Conservation (phyloP, 148 eudicot species). For the Salicornia ramosissima region DNA sequence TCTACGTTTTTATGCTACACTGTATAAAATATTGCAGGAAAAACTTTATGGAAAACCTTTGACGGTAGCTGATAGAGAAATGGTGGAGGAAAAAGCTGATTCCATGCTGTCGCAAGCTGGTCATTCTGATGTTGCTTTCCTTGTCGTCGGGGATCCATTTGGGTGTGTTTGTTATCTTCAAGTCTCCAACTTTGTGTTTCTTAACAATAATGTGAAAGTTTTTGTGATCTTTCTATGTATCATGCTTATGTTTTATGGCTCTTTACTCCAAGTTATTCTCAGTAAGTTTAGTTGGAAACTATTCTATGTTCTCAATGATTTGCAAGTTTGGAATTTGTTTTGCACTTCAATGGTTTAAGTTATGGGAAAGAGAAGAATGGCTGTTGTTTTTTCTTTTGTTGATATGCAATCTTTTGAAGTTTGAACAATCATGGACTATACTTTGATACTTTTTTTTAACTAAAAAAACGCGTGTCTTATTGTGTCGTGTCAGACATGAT, state of each 20-base stretch:
- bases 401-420: too few species aligned
- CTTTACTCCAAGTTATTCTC: too few species aligned
- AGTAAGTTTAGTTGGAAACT: background rate
- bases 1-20: background rate
- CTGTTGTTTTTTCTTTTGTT: too few species aligned
- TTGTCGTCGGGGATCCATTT: slow-evolving; percentile 95
- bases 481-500: too few species aligned
- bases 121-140: slow-evolving; percentile 70
- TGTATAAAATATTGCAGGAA: slow-evolving; percentile 46
- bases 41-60: slow-evolving; percentile 66
- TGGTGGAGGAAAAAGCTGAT: slow-evolving; percentile 86
- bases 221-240: background rate
- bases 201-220: background rate
- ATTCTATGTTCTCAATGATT: too few species aligned
- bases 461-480: too few species aligned
- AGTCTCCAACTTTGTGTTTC: background rate
- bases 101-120: slow-evolving; percentile 62
- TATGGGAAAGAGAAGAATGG: too few species aligned
- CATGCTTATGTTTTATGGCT: background rate
- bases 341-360: too few species aligned
- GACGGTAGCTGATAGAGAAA: slow-evolving; percentile 75
- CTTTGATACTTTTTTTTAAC: too few species aligned
- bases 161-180: slow-evolving; percentile 61
- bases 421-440: too few species aligned
- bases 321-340: too few species aligned